Conservation (phyloP, 352 stramenopile genomes). For the Pythium guiyangense region DNA sequence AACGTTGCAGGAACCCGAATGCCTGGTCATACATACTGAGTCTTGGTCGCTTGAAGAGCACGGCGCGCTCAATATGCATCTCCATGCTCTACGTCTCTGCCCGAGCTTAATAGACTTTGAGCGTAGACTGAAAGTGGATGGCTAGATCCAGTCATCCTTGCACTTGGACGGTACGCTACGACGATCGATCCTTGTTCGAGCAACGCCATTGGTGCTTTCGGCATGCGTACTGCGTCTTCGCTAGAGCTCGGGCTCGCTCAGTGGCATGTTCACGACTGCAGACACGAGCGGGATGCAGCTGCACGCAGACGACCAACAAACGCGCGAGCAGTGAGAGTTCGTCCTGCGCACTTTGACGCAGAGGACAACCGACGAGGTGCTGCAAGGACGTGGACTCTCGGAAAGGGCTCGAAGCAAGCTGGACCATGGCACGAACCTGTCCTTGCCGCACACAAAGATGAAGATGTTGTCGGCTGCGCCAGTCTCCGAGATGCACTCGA, state of each 20-base stretch:
- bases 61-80: no score
- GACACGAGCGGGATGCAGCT: slow-evolving; percentile 80
- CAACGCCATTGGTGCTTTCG: no score
- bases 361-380: background rate
- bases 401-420: background rate
- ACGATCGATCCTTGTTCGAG: no score
- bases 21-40: no score
- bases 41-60: no score
- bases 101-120: no score
- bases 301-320: background rate
- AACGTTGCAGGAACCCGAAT: no score
- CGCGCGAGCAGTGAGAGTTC: background rate
- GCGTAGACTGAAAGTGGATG: no score
- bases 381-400: background rate
- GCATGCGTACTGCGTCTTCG: no score
- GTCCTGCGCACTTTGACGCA: background rate
- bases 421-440: slow-evolving; percentile 34
- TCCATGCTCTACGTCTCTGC: no score
- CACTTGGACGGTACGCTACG: no score
- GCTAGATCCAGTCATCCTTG: no score
- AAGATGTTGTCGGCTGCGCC: slow-evolving; percentile 70
- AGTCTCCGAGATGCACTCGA: slow-evolving; percentile 65
- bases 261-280: slow-evolving; percentile 77
- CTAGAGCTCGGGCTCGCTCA: slow-evolving; percentile 67
- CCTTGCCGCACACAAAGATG: slow-evolving; percentile 81